Base-by-base conservation (phyloP, 768 basidiomycete genomes). In the Amanita phalloides region DNA sequence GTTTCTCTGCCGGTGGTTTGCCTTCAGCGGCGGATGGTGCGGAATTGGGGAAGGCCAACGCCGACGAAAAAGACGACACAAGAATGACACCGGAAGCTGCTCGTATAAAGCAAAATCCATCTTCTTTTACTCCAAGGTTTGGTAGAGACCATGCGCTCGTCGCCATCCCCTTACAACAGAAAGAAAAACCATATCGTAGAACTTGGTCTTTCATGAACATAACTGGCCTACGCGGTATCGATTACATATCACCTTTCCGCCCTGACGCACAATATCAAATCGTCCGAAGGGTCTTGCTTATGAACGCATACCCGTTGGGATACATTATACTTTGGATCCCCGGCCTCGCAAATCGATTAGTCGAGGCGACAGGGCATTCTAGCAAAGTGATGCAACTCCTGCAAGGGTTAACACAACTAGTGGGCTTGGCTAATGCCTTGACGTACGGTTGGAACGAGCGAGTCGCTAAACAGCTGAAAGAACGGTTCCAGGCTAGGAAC, bases 271-370 rank as follows among this genome's bases (percentile, higher is more conserved):
- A 38, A 39, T 49, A 49, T 28, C 48, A 49, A 49, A 17, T 23
- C 5, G 39, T 49, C 9, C 42, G 45, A 33, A 48, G 52, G 20
- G 44, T 53, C 36, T 46, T 56, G n/a, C 47, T 56, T 13, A 48
- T 57, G 11, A 57, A 53, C 17, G 57, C 57, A 32, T 57, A 57
- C 37, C 57, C 55, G n/a, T 44, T 57, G 26, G 49, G 47, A 23
- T 57, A 57, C 35, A 56, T 57, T 33, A 48, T 57, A 10, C 49
- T 57, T 14, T 56, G 51, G 48, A 52, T 57, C 21, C 56, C 56
- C 8, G 56, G 56, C 17, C 5, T 57, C 3, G 47, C 41, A n/a
- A 57, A 57, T 42, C 54, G 56, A 25, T 33, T 55, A 30, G 23
- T 57, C 21, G 56, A 57, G 46, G 54, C 51, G 36, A 48, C 56